phyloP scores from a whole-genome alignment of 371 early-diverging fungal genomes.

The Actinomortierella wolfii region DNA sequence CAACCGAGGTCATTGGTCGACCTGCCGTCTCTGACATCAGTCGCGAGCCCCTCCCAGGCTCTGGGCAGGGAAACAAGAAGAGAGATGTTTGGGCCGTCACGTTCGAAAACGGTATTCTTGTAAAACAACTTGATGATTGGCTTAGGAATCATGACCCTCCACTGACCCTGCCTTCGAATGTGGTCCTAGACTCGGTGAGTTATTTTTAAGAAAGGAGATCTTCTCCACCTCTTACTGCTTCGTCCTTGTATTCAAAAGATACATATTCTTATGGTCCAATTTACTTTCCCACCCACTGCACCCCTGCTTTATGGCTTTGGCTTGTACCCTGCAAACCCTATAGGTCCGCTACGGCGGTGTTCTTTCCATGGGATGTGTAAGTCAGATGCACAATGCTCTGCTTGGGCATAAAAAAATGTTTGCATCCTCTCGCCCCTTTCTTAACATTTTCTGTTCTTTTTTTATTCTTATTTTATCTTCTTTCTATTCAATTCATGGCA shows the following conservation, averaged over 20 bases:
- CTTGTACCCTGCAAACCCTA: not conserved
- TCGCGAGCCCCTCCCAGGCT: conserved; percentile 14
- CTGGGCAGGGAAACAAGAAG: not conserved
- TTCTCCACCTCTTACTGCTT: too few relatives aligned
- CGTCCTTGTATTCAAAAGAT: too few relatives aligned
- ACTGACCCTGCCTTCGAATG: conserved; percentile 26
- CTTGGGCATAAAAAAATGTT: not conserved
- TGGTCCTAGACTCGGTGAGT: conserved; percentile 15
- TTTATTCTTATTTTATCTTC: not conserved
- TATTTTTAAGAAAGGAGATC: not conserved
- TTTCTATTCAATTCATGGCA: too few relatives aligned
- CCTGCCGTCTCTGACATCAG: conserved; percentile 3
- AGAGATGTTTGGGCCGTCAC: conserved; percentile 10
- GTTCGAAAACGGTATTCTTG: conserved; percentile 9
- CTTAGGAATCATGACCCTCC: conserved; percentile 32
- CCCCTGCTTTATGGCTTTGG: not conserved
- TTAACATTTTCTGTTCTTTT: too few relatives aligned
- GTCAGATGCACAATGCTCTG: not conserved
- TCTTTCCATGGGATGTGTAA: conserved; percentile 19
- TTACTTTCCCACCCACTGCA: too few relatives aligned
- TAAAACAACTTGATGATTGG: conserved; percentile 16
- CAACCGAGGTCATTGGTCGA: conserved; percentile 9
- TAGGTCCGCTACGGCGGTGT: conserved; percentile 26
- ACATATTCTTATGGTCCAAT: too few relatives aligned
- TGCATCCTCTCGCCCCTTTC: not conserved